A percentile compares a stretch with the other conserved stretches of the same genome.
Evolutionary conservation across 148 eudicot species (phyloP).

Genomic region (Persicaria maculosa): DNA sequence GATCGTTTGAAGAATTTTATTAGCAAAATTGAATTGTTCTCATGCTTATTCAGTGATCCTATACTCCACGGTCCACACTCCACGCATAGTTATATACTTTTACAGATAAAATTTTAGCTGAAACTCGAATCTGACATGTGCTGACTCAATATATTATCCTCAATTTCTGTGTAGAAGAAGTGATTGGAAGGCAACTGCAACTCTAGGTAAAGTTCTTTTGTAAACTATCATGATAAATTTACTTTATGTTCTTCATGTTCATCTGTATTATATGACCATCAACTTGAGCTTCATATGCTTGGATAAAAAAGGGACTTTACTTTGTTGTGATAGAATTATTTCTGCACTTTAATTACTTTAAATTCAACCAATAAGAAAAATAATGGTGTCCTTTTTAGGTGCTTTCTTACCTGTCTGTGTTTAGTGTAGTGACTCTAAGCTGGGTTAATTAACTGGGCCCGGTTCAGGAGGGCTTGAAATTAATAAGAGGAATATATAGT

Average conservation of each 20-base stretch:
- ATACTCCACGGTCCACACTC: not conserved
- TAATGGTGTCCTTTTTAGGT: not conserved
- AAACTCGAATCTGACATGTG: not conserved
- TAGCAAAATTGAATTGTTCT: not conserved
- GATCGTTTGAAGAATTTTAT: not conserved
- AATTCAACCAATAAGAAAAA: conserved; percentile 1
- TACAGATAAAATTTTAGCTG: not conserved
- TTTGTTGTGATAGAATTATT: not conserved
- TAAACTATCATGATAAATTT: not conserved
- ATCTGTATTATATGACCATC: not conserved
- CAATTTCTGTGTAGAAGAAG: not conserved
- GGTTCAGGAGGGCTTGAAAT: not conserved
- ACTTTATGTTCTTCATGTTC: not conserved
- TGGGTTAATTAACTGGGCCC: not conserved
- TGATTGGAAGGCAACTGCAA: not conserved
- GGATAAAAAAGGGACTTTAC: not conserved
- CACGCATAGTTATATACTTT: not conserved
- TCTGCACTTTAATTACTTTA: not conserved
- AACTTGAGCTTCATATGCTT: not conserved
- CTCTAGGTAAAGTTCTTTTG: not conserved
- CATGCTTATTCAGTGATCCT: not conserved
- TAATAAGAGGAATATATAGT: not conserved
- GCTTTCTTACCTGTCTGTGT: conserved; percentile 4
- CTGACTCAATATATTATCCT: not conserved
- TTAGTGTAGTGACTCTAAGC: not conserved